Evolutionary conservation across 2,329 filamentous ascomycete species (phyloP), one percentile per base, ranked within the genome.

Genomic region (Curvularia eragrostidis): DNA sequence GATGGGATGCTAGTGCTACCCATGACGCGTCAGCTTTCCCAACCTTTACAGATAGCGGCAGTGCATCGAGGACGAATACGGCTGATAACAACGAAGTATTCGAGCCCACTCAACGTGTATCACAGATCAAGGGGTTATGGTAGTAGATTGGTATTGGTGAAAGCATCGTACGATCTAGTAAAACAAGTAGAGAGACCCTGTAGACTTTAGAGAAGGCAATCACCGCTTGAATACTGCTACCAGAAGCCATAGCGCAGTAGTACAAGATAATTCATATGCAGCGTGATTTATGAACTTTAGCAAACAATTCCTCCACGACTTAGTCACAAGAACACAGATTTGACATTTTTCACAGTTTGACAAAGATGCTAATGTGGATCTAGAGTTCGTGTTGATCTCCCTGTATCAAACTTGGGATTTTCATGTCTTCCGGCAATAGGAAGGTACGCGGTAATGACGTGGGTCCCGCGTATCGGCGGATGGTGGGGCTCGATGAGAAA

Each of bases 81-180:
- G 55, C 56, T 59, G 68, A 75, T 30, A 70, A 63, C 41, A 64
- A 62, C 24, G 71, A 76, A 32, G 74, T 82, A 2, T 69, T 93
- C 53, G 87, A 89, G 62, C 90, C 91, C 21, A 93, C 91, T 2
- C 91, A 94, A 72, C 84, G 85, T 53, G 79, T 93, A 28, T 90
- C 89, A 19, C 85, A 93, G 53, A 66, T 77, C 32, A 69, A 73
- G 44, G 74, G 73, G 3, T 54, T 77, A 47, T 75, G 74, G 73
- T 75, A 69, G 59, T 23, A n/a, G n/a, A 36, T 30, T 54, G 39
- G 12, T 15, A 24, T 42, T 24, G 12, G 12, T 41, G 21, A 12
- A 24, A 24, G 4, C 39, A 23, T 42, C 3, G 39, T 21, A 42
- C 12, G 12, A 3, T 42, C 19, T 24, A 24, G 21, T 13, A n/a